These are phyloP conservation scores for Mrakia frigida DNA, from an alignment of 768 basidiomycete species.

Conservation along the genomic window DNA sequence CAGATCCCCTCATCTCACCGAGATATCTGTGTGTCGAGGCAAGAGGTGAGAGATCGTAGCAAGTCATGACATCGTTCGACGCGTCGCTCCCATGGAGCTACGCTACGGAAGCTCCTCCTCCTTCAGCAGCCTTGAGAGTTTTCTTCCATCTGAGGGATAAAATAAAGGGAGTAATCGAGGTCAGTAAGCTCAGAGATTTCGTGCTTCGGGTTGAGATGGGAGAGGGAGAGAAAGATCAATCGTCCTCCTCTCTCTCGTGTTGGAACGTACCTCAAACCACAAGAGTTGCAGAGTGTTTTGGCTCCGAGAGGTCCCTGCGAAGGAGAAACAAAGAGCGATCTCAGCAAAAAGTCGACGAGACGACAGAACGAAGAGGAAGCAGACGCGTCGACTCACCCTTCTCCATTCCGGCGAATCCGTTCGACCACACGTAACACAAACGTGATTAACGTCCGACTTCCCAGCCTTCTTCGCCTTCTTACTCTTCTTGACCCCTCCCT, in stretches of 20 bases:
- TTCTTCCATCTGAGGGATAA: constrained; percentile 13
- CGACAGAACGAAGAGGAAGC: not conserved
- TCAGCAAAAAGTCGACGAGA: not conserved
- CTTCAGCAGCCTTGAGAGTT: not conserved
- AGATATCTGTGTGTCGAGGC: too few species aligned
- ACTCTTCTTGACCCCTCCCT: not conserved
- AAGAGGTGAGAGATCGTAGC: too few species aligned
- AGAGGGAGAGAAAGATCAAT: too few species aligned
- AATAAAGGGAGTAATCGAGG: too few species aligned
- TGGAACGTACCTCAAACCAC: constrained; percentile 25
- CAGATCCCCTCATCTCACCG: too few species aligned
- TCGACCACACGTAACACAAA: constrained; percentile 86
- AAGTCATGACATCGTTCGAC: too few species aligned
- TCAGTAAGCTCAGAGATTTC: not conserved
- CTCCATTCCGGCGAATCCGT: constrained; percentile 98
- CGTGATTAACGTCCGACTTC: constrained; percentile 60
- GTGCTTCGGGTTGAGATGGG: not conserved
- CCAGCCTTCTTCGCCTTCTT: constrained; percentile 38
- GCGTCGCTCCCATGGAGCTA: too few species aligned
- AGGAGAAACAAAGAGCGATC: not conserved
- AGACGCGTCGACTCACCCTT: constrained; percentile 52
- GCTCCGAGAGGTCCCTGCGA: constrained; percentile 77
- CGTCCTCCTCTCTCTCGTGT: too few species aligned
- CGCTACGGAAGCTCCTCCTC: not conserved
- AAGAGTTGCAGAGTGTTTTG: constrained; percentile 84